Evolutionary conservation across 805 yeast species (phyloP).

Genomic region (Naumovozyma castellii): DNA sequence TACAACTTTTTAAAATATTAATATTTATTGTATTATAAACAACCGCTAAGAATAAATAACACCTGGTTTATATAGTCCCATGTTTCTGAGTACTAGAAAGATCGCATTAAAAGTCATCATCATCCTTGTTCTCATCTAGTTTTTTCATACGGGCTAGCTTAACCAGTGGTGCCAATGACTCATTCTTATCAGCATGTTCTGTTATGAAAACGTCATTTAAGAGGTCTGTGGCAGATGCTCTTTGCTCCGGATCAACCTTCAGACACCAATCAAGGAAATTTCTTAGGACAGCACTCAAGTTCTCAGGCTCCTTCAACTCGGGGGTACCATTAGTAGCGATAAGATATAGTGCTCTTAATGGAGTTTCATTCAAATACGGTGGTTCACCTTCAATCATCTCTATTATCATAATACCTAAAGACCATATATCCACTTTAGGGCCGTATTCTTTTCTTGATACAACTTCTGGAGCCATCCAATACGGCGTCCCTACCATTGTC

Average conservation of each 20-base stretch:
- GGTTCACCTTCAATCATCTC: constrained; percentile 99
- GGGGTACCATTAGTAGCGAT: constrained; percentile 97
- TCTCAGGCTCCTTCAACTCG: constrained; percentile 76
- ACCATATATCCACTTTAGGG: constrained; percentile 94
- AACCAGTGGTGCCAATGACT: constrained; percentile 60
- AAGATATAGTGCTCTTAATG: constrained; percentile 81
- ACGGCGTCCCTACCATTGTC: constrained; percentile 98
- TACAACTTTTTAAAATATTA: too few relatives aligned
- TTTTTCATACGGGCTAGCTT: constrained; percentile 64
- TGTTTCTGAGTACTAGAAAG: not conserved
- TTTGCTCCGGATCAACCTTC: constrained; percentile 68
- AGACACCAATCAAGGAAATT: constrained; percentile 67
- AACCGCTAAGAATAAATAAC: not conserved
- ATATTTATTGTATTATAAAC: not conserved
- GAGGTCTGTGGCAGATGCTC: constrained; percentile 69
- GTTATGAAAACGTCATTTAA: constrained; percentile 56
- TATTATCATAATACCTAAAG: constrained; percentile 91
- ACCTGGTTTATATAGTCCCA: not conserved
- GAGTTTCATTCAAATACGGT: constrained; percentile 90
- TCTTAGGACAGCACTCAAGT: constrained; percentile 56
- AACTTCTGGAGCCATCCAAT: constrained; percentile 99
- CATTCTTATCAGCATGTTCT: constrained; percentile 47
- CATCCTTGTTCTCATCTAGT: constrained; percentile 30
- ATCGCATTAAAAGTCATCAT: constrained; percentile 8
- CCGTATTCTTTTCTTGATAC: constrained; percentile 90